Evolutionary conservation across 129 eudicot genomes (phyloP).

Genomic region (Solidago caesia): DNA sequence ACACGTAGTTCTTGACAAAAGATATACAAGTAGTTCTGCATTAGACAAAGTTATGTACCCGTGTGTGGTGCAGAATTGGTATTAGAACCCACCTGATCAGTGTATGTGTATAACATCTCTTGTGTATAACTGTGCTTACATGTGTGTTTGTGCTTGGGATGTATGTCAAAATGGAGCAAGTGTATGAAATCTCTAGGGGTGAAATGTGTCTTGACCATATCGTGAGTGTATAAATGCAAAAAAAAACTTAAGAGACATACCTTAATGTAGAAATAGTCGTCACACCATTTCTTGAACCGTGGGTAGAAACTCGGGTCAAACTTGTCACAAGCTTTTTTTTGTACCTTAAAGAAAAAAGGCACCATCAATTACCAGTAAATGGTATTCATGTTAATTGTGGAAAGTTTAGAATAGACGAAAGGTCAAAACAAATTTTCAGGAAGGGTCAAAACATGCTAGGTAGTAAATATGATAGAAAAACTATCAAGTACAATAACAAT

Average conservation of each 20-base stretch:
- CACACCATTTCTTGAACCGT: conserved; percentile 99
- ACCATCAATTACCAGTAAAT: conserved; percentile 19
- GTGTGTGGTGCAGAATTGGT: background rate
- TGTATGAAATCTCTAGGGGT: background rate
- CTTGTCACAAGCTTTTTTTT: conserved; percentile 92
- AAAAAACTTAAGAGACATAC: conserved; percentile 31
- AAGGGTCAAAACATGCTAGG: background rate
- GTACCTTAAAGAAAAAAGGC: conserved; percentile 57
- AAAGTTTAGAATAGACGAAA: background rate
- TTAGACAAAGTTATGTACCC: background rate
- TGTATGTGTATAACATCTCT: background rate
- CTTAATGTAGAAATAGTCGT: conserved; percentile 96
- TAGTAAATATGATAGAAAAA: background rate
- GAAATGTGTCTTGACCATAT: background rate
- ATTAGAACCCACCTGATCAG: background rate
- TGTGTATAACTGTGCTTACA: background rate
- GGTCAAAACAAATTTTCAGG: background rate
- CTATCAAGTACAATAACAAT: background rate
- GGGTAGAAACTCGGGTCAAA: conserved; percentile 93
- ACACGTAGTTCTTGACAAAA: background rate
- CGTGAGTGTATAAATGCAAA: background rate
- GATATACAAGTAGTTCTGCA: too few relatives aligned
- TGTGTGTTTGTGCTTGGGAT: background rate
- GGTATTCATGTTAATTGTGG: background rate
- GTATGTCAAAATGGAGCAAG: background rate